Base-by-base conservation (phyloP, 2,329 filamentous ascomycete genomes). In the Xylaria sp. region DNA sequence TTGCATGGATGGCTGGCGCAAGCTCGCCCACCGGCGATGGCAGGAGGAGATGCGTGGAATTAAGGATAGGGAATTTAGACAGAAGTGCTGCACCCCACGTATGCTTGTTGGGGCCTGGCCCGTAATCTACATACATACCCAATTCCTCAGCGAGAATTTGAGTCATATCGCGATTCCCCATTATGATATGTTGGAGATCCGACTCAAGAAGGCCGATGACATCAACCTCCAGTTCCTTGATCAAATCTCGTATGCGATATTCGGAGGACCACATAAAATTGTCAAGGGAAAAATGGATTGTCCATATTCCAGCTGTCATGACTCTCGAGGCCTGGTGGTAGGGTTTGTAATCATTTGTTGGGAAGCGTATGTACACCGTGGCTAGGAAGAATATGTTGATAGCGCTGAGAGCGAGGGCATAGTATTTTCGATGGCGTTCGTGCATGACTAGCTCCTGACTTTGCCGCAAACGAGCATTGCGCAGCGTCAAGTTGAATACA, bases 211-310 rank as follows among this genome's bases (percentile, higher is more conserved):
- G 85, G n/a, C 95, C 95, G 47, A 99, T 85, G 4, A 99, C 92
- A 73, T 99, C 95, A n/a, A 99, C 81, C 77, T 99, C 95, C n/a
- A 97, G 81, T 72, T 98, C 95, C 72, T 92, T 88, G 77, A 97
- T 89, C 13, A 96, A 82, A 79, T 97, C 90, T 60, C 92, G 90
- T 87, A 97, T 96, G 65, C 95, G 93, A 70, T 91, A 87, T 77
- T 99, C 95, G 0, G 94, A 97, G 9, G 92, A 94, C 92, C 93
- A 98, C 93, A 98, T 97, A 75, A 97, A 91, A 71, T 99, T 98
- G 79, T 99, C 95, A 19, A 99, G 87, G 13, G 91, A 93, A 76
- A 99, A 99, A 79, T 99, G 95, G 58, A 98, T 93, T 0, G 95
- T 99, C 95, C 95, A 99, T 75, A 99, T 98, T 69, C 95, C 95